Base-by-base conservation (phyloP, 352 stramenopile species). In the Pythium monospermum region DNA sequence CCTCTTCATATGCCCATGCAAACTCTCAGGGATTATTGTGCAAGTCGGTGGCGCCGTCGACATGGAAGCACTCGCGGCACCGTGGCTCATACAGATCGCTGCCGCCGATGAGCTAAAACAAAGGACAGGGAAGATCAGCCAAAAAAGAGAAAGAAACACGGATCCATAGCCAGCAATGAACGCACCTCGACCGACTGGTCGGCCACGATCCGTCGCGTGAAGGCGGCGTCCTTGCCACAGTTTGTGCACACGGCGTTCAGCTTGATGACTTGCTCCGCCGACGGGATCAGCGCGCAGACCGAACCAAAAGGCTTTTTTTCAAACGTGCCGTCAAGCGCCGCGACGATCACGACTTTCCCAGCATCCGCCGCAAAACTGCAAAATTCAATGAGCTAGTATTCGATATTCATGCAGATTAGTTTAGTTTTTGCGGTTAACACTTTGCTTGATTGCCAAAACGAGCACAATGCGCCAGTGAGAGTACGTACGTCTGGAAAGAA, bases 271-370 rank as follows among this genome's bases (percentile, higher is more conserved):
- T 79, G 69, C 53, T 94, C 83, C 13, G 83, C 77, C 42, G 66
- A 61, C 2, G 83, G 83, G 35, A 92, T 85, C 21, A 92, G 56
- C 18, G 84, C 73, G 26, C 79, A 76, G 15, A 94, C 77, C 7
- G 66, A 80, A 0, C 76, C 75, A 49, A 94, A 94, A 2, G 76
- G 79, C 78, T 86, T 85, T 54, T 72, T 68, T 59, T 89, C 81
- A 43, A 88, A 91, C 10, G 77, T 91, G 46, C 74, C 77, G 33
- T 89, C 76, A 8, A 89, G 69, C 11, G 76, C 78, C 12, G 76
- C 78, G 32, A 89, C 81, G 52, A 94, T 80, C 46, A 94, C 76
- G 44, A 90, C 71, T 49, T 91, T 91, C 41, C 83, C 83, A 22
- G 61, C 61, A 33, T 85, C 73, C 16, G 81, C 77, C 2, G 70